phyloP scores from a whole-genome alignment of 768 basidiomycete species.

The Collybia sordida region DNA sequence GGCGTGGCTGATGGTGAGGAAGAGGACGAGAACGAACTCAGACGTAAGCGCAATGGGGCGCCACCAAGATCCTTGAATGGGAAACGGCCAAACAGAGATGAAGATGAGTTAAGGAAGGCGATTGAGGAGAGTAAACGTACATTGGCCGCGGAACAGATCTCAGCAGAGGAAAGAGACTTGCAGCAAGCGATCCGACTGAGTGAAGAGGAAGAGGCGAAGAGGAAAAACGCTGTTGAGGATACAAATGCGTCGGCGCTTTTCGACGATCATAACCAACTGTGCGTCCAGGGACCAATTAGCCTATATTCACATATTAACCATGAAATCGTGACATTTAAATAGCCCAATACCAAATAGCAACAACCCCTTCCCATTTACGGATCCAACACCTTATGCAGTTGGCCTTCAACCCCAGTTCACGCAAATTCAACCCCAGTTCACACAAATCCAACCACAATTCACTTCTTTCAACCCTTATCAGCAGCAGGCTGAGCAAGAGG shows the following conservation, averaged over 20 bases:
- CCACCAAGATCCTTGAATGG: constrained; percentile 19
- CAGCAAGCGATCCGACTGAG: constrained; percentile 81
- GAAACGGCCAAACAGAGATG: constrained; percentile 48
- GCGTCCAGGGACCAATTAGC: constrained; percentile 25
- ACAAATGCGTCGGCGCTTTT: constrained; percentile 77
- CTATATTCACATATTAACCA: constrained; percentile 4
- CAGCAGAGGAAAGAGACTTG: constrained; percentile 81
- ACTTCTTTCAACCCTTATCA: constrained; percentile 94
- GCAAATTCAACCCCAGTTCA: constrained; percentile 73
- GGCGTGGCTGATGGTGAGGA: constrained; percentile 35
- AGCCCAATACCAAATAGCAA: constrained; percentile 28
- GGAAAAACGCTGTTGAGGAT: constrained; percentile 70
- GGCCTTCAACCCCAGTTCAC: constrained; percentile 56
- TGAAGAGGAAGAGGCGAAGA: constrained; percentile 84
- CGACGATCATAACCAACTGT: constrained; percentile 85
- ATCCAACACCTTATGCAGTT: constrained; percentile 59
- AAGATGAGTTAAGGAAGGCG: constrained; percentile 82
- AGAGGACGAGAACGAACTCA: constrained; percentile 46
- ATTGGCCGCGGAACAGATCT: constrained; percentile 68
- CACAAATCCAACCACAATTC: constrained; percentile 77
- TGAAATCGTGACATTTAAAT: constrained; percentile 26
- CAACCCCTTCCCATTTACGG: constrained; percentile 63
- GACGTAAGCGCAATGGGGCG: constrained; percentile 22
- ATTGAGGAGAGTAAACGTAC: constrained; percentile 88
- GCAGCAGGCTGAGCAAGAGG: constrained; percentile 91